Percentiles rank a stretch among this genome's conserved stretches.
Conservation (phyloP, 257 asterid species). For the Ballota nigra region DNA sequence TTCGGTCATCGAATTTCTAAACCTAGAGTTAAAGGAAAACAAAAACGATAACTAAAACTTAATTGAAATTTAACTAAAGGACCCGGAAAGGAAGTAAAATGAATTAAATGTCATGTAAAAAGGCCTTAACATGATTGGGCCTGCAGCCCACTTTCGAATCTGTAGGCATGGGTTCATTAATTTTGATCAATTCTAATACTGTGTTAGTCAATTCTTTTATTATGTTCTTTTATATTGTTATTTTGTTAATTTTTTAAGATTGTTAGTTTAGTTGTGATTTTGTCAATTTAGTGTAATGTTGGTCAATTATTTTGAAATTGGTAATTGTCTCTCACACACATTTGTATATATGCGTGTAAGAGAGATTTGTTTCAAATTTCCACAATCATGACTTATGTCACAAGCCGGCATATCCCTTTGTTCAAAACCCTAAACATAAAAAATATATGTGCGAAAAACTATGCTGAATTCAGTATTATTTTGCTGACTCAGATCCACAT, state of each 20-base stretch:
- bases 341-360: no score
- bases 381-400: no score
- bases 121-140: not conserved
- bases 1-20: no score
- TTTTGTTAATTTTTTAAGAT: not conserved
- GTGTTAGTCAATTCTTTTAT: not conserved
- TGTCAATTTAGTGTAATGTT: not conserved
- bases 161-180: not conserved
- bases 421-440: not conserved
- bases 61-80: no score
- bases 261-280: not conserved
- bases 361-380: not conserved
- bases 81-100: not conserved
- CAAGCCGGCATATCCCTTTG: not conserved
- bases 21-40: not conserved
- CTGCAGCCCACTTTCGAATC: not conserved
- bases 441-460: not conserved
- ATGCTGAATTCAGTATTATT: not conserved
- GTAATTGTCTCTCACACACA: no score
- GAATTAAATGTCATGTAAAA: not conserved
- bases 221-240: not conserved
- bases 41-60: no score
- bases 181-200: no score
- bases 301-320: not conserved
- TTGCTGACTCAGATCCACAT: slow-evolving; percentile 37